Evolutionary conservation across 1,284 basidiomycete genomes (phyloP), one percentile per base, ranked within the genome.

Genomic region (Chiua sp.): DNA sequence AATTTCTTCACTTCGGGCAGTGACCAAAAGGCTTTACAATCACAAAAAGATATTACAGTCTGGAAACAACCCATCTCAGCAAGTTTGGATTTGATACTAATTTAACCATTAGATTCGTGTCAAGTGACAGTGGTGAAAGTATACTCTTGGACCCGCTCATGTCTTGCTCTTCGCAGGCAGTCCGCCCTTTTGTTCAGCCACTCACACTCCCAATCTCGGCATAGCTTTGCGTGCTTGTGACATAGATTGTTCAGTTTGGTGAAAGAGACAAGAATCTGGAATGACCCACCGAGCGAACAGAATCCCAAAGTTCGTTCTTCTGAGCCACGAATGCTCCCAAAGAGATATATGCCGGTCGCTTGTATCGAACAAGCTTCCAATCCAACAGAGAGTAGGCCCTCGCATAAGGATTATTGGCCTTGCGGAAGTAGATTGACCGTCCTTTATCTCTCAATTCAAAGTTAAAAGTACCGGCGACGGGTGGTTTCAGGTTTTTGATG

Each of bases 61-160:
- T 48, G 22, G 22, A 15, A 15, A 66, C 54, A 63, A 13, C 55
- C 61, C 28, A 51, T 18, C 44, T 47, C 42, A 15, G 7, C 7
- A 32, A 66, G 53, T 37, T 28, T 52, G 26, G 1, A 2, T 18
- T 47, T 50, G 39, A 65, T 65, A 7, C 65, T 69, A 35, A 49
- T 12, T 23, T 39, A 8, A 44, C 15, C 47, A 23, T 65, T 26
- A 65, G 51, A 15, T 20, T 16, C 5, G 30, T 39, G 16, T 39
- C 32, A 22, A 44, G n/a, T 13, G 55, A 20, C 7, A 47, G 16
- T 42, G 18, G 12, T 30, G 6, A 4, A 47, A 39, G 50, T 58
- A 20, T 28, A 68, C 67, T 37, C 53, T 56, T 44, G 1, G 35
- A 55, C 26, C 30, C 66, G 23, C n/a, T 32, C n/a, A 22, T 2